These are phyloP conservation scores for Volvox reticuliferus DNA, from an alignment of 139 green algal genomes.

Conservation along the genomic window DNA sequence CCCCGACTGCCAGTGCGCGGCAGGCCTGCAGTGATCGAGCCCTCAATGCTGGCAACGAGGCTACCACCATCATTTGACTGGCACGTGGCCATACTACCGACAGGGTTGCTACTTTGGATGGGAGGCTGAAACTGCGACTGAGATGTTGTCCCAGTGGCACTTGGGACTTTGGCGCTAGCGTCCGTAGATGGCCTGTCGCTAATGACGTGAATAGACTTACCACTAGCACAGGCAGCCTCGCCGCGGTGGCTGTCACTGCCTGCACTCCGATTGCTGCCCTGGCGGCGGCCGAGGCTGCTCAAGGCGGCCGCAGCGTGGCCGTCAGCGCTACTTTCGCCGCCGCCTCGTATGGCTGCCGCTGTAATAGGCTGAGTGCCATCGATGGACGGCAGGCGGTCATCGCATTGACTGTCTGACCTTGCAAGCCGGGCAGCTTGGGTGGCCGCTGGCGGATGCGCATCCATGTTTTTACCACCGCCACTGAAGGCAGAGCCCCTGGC, in stretches of 20 bases:
- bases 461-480: background rate
- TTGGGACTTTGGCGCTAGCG: background rate
- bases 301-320: background rate
- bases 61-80: background rate
- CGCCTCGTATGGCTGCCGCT: background rate
- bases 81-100: background rate
- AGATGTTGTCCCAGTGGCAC: no score
- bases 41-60: conserved; percentile 3
- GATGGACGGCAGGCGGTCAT: background rate
- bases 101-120: no score
- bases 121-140: no score
- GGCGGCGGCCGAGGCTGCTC: background rate
- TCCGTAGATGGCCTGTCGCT: background rate
- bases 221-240: background rate
- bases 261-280: background rate
- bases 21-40: background rate
- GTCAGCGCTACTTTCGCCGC: no score
- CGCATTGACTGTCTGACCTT: background rate
- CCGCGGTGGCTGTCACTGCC: background rate
- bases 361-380: background rate
- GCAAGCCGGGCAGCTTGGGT: background rate
- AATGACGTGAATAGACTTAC: background rate
- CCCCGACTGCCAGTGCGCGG: background rate
- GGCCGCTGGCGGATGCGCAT: no score
- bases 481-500: background rate